A percentile compares a stretch with the other conserved stretches of the same genome.
Conservation (phyloP, 495 filamentous ascomycete genomes). For the Mytilinidion resinicola region DNA sequence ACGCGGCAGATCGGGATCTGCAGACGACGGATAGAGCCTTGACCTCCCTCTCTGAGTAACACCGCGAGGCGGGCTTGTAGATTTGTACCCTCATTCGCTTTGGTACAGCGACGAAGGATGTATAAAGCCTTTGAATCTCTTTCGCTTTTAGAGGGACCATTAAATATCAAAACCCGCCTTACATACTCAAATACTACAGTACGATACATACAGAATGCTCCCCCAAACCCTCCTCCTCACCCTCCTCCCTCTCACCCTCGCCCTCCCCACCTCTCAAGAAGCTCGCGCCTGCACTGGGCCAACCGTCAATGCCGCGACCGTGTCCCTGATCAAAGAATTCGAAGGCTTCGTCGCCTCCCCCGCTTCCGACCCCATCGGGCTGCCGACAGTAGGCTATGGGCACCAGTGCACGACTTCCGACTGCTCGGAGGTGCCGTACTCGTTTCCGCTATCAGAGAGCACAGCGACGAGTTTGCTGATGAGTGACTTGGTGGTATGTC, state of each 20-base stretch:
- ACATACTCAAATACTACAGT: neutral
- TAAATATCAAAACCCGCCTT: neutral
- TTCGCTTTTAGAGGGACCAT: neutral
- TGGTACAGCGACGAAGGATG: too few relatives aligned
- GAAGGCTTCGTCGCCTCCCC: slow-evolving; percentile 35
- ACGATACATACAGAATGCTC: neutral
- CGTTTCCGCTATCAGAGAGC: slow-evolving; percentile 39
- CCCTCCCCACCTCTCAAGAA: slow-evolving; percentile 11
- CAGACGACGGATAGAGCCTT: too few relatives aligned
- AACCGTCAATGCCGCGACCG: slow-evolving; percentile 35
- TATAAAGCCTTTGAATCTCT: neutral
- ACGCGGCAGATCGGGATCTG: too few relatives aligned
- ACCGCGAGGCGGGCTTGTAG: too few relatives aligned
- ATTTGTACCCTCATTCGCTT: too few relatives aligned
- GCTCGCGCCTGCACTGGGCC: slow-evolving; percentile 30
- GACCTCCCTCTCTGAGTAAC: too few relatives aligned
- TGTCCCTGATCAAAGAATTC: slow-evolving; percentile 39
- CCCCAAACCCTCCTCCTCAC: slow-evolving; percentile 1
- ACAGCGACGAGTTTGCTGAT: slow-evolving; percentile 40
- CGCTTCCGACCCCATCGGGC: slow-evolving; percentile 41
- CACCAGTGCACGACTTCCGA: slow-evolving; percentile 41
- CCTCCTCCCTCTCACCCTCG: neutral
- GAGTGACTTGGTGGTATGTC: slow-evolving; percentile 39
- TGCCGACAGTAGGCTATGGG: slow-evolving; percentile 48
- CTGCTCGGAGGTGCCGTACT: slow-evolving; percentile 43